A percentile compares a stretch with the other conserved stretches of the same genome.
phyloP scores from a whole-genome alignment of 148 eudicot species.

The Fagopyrum tataricum region DNA sequence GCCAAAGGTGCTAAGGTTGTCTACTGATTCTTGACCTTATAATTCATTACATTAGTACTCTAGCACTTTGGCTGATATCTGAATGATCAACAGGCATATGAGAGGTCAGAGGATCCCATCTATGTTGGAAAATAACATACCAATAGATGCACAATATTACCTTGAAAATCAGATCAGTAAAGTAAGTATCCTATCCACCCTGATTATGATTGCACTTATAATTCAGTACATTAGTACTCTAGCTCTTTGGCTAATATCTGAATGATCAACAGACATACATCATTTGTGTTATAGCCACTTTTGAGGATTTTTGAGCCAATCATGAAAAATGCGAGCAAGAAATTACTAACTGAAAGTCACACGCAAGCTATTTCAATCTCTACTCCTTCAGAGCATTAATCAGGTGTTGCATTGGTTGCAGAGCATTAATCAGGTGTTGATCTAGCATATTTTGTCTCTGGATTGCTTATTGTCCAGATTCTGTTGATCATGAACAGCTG shows the following conservation, averaged over 20 bases:
- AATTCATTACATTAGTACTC: slow-evolving; percentile 10
- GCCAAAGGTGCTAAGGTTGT: slow-evolving; percentile 98
- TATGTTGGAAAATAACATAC: slow-evolving; percentile 95
- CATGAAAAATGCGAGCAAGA: slow-evolving; percentile 79
- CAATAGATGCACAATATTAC: slow-evolving; percentile 94
- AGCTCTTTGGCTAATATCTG: too few species aligned
- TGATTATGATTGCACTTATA: slow-evolving; percentile 10
- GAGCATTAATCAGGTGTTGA: slow-evolving; percentile 69
- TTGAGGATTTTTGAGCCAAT: slow-evolving; percentile 97
- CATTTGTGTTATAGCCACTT: slow-evolving; percentile 70
- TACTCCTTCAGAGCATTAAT: slow-evolving; percentile 56
- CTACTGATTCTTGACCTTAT: not conserved
- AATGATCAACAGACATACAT: too few species aligned
- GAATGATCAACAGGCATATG: slow-evolving; percentile 75
- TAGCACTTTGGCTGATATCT: slow-evolving; percentile 14
- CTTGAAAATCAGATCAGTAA: slow-evolving; percentile 95
- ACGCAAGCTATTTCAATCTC: slow-evolving; percentile 91
- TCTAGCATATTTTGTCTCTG: not conserved
- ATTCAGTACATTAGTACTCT: too few species aligned
- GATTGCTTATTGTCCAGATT: not conserved
- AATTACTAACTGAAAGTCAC: slow-evolving; percentile 88
- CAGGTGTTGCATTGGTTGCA: slow-evolving; percentile 94
- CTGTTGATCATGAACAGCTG: not conserved
- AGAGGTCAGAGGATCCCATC: slow-evolving; percentile 96
- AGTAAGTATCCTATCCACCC: slow-evolving; percentile 37